phyloP scores from a whole-genome alignment of 805 yeast genomes.

The Barnettozyma sp. region DNA sequence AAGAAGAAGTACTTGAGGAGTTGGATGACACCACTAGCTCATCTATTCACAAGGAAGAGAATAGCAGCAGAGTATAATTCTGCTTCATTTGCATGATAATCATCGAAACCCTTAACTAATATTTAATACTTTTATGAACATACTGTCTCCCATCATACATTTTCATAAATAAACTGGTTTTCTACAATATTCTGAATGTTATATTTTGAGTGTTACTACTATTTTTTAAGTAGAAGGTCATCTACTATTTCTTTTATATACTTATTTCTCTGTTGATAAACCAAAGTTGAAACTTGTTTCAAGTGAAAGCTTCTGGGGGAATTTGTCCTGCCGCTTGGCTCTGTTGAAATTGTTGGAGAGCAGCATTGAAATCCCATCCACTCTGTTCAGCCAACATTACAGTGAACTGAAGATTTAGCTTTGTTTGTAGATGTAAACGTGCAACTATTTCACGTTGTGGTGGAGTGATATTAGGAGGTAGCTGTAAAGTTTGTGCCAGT shows the following conservation, averaged over 20 bases:
- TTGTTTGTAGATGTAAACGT: slow-evolving; percentile 64
- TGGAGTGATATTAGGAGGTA: slow-evolving; percentile 24
- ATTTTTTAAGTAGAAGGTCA: neutral
- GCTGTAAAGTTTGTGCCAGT: slow-evolving; percentile 27
- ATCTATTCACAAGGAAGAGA: slow-evolving; percentile 1
- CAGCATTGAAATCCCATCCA: slow-evolving; percentile 68
- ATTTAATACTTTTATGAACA: too few relatives aligned
- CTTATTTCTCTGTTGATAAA: too few relatives aligned
- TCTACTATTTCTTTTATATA: neutral
- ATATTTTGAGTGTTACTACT: neutral
- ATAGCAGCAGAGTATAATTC: neutral
- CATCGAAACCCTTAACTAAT: too few relatives aligned
- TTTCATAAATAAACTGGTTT: too few relatives aligned
- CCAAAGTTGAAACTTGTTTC: too few relatives aligned
- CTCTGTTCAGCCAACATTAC: slow-evolving; percentile 83
- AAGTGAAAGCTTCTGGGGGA: slow-evolving; percentile 25
- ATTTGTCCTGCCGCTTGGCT: slow-evolving; percentile 33
- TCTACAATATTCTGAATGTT: too few relatives aligned
- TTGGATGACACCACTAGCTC: slow-evolving; percentile 4
- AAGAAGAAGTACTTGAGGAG: slow-evolving; percentile 10
- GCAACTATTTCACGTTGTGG: slow-evolving; percentile 63
- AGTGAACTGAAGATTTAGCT: slow-evolving; percentile 71
- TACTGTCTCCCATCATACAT: too few relatives aligned
- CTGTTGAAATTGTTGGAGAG: slow-evolving; percentile 62
- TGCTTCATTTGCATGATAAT: too few relatives aligned